A percentile compares a stretch with the other conserved stretches of the same genome.
Evolutionary conservation across 176 grass and related monocot genomes (phyloP).

Genomic region (Bonia amplexicaulis): DNA sequence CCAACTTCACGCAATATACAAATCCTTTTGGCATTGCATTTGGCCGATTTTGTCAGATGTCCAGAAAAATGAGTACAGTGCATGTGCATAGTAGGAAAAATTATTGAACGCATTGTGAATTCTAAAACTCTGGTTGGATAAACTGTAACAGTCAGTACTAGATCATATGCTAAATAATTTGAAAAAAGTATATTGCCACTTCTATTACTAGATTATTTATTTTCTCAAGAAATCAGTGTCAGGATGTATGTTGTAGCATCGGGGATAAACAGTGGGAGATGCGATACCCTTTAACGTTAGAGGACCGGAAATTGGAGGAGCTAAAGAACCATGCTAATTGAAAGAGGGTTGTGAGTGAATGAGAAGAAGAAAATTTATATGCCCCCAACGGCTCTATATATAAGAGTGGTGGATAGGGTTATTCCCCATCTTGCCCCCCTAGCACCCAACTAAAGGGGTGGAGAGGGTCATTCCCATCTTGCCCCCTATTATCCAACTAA

Average conservation of each 20-base stretch:
- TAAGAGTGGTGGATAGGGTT: no score
- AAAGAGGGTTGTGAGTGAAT: no score
- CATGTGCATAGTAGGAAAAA: neutral
- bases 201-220: neutral
- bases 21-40: conserved; percentile 18
- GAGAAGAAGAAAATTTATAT: no score
- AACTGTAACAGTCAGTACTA: neutral
- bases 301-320: no score
- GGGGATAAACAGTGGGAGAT: no score
- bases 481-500: no score
- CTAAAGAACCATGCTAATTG: no score
- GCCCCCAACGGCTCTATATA: no score
- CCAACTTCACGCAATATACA: neutral
- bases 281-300: no score
- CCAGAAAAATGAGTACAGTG: conserved; percentile 4
- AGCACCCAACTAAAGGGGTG: no score
- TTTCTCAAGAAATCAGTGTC: neutral
- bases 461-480: no score
- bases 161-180: neutral
- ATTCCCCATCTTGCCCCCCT: no score
- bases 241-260: neutral
- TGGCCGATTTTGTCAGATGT: neutral
- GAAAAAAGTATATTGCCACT: neutral
- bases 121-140: neutral
- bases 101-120: neutral